A percentile compares a stretch with the other conserved stretches of the same genome.
phyloP scores from a whole-genome alignment of 305 asterid genomes.

The Fraxinus sp. region DNA sequence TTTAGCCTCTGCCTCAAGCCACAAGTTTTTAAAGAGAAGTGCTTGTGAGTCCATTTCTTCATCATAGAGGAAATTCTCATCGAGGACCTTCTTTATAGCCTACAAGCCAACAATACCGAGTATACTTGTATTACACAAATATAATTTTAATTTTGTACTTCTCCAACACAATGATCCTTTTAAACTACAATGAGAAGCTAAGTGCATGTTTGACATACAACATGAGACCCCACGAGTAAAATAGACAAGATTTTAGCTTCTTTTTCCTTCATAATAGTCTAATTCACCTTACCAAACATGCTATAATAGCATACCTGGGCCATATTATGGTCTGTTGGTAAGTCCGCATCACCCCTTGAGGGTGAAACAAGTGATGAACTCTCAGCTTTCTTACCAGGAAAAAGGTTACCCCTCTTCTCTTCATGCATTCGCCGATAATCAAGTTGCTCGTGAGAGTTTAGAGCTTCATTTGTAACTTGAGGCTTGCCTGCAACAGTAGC shows the following conservation, averaged over 20 bases:
- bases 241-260: background rate
- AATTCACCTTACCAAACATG: background rate
- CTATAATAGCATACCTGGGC: conserved; percentile 49
- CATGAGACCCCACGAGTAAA: background rate
- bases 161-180: background rate
- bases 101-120: conserved; percentile 32
- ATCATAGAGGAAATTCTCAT: conserved; percentile 57
- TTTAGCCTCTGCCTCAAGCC: conserved; percentile 96
- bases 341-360: conserved; percentile 39
- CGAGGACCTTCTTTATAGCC: conserved; percentile 80
- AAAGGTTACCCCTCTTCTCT: conserved; percentile 23
- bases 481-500: conserved; percentile 33
- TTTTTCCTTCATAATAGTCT: background rate
- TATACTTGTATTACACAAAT: background rate
- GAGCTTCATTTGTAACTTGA: conserved; percentile 32
- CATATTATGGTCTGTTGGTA: conserved; percentile 52
- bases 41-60: conserved; percentile 64
- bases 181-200: conserved; percentile 1
- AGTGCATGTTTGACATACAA: background rate
- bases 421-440: conserved; percentile 28
- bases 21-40: conserved; percentile 67
- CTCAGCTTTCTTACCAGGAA: conserved; percentile 43
- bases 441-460: conserved; percentile 25
- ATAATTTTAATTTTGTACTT: background rate
- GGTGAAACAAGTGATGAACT: conserved; percentile 31